Evolutionary conservation across 2,329 filamentous ascomycete species (phyloP).

Genomic region (Calonectria hawksworthii): DNA sequence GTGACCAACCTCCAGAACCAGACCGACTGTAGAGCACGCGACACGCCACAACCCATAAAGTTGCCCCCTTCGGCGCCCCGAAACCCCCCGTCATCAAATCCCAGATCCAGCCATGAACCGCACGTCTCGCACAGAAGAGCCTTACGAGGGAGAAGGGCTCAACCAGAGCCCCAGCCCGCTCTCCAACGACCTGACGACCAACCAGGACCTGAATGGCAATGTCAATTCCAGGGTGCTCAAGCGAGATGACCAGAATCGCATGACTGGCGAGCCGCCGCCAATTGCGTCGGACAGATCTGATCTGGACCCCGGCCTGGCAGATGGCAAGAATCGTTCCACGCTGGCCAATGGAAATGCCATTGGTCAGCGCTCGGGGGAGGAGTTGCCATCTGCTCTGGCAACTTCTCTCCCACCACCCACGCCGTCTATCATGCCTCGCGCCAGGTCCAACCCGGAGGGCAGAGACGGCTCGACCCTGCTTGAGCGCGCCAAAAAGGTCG

Average conservation of each 20-base stretch:
- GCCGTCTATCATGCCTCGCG: slow-evolving; percentile 17
- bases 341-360: slow-evolving; percentile 25
- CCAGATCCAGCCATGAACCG: slow-evolving; percentile 28
- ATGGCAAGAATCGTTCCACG: background rate
- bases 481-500: slow-evolving; percentile 33
- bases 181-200: slow-evolving; percentile 33
- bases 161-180: slow-evolving; percentile 34
- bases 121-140: slow-evolving; percentile 36
- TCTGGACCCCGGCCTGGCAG: background rate
- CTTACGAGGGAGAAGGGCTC: slow-evolving; percentile 32
- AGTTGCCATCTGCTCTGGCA: slow-evolving; percentile 6
- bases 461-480: slow-evolving; percentile 21
- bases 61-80: background rate
- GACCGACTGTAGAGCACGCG: slow-evolving; percentile 1
- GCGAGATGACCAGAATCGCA: slow-evolving; percentile 16
- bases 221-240: slow-evolving; percentile 20
- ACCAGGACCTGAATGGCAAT: slow-evolving; percentile 32
- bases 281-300: background rate
- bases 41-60: slow-evolving; percentile 8
- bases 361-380: slow-evolving; percentile 18
- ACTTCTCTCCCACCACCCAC: slow-evolving; percentile 21
- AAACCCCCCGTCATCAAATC: background rate
- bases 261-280: slow-evolving; percentile 9
- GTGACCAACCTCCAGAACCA: background rate
- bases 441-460: background rate